phyloP scores from a whole-genome alignment of 768 basidiomycete species.

The Coprinopsis cinerea region DNA sequence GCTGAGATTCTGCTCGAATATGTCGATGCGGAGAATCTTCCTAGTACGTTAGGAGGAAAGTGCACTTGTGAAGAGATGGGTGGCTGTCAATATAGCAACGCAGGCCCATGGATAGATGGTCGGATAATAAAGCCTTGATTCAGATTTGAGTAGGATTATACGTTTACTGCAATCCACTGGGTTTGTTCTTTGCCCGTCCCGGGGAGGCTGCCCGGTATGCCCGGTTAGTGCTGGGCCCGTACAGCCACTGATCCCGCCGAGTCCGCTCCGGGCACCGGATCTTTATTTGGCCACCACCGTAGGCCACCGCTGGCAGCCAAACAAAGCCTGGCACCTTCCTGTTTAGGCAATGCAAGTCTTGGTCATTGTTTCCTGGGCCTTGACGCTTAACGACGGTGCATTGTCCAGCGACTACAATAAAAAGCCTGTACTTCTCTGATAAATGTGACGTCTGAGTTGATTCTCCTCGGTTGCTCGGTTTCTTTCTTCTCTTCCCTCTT shows the following conservation, averaged over 20 bases:
- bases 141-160: no score
- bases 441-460: no score
- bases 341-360: background rate
- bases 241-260: no score
- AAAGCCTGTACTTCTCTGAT: no score
- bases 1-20: slow-evolving; percentile 47
- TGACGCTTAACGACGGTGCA: background rate
- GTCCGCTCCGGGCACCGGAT: no score
- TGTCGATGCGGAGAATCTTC: slow-evolving; percentile 60
- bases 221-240: no score
- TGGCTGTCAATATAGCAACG: slow-evolving; percentile 57
- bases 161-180: no score
- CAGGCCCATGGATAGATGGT: slow-evolving; percentile 69
- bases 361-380: background rate
- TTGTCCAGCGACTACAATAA: no score
- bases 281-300: no score
- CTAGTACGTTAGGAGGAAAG: slow-evolving; percentile 53
- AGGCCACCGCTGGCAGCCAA: background rate
- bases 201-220: no score
- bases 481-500: background rate
- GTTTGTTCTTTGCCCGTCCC: background rate
- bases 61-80: slow-evolving; percentile 54
- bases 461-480: no score
- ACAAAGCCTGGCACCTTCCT: background rate
- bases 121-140: no score